phyloP scores from a whole-genome alignment of 1,284 basidiomycete species.

The Bjerkandera adusta region DNA sequence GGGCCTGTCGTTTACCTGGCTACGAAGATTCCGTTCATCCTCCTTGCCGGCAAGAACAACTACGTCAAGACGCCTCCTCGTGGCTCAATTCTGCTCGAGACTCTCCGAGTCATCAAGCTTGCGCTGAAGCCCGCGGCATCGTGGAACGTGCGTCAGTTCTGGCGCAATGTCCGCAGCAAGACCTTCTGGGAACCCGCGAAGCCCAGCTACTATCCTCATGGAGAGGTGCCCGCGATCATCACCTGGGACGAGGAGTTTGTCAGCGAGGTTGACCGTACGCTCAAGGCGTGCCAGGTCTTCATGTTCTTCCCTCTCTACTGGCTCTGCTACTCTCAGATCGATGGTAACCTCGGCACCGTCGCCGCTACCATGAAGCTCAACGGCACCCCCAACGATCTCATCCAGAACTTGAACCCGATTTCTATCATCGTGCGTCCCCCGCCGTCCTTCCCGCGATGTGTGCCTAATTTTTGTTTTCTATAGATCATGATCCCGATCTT shows the following conservation, averaged over 20 bases:
- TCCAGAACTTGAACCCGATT: slow-evolving; percentile 62
- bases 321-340: slow-evolving; percentile 53
- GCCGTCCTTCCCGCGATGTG: neutral
- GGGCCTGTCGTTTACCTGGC: too few relatives aligned
- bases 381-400: slow-evolving; percentile 58
- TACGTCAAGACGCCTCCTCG: slow-evolving; percentile 55
- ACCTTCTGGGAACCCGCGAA: slow-evolving; percentile 64
- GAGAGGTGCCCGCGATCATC: slow-evolving; percentile 33
- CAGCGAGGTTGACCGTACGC: slow-evolving; percentile 58
- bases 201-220: slow-evolving; percentile 36
- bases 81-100: slow-evolving; percentile 54
- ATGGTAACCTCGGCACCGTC: slow-evolving; percentile 55
- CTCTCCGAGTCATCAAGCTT: slow-evolving; percentile 34
- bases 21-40: slow-evolving; percentile 42
- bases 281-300: slow-evolving; percentile 69
- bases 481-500: slow-evolving; percentile 45
- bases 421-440: slow-evolving; percentile 33
- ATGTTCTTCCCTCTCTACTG: slow-evolving; percentile 56
- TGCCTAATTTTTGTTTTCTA: neutral
- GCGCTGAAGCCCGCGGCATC: slow-evolving; percentile 35
- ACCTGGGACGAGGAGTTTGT: slow-evolving; percentile 60
- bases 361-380: slow-evolving; percentile 47
- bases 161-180: slow-evolving; percentile 25
- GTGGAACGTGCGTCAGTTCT: slow-evolving; percentile 33
- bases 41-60: slow-evolving; percentile 44